Evolutionary conservation across 2,329 filamentous ascomycete species (phyloP), one percentile per base, ranked within the genome.

Genomic region (Davidsoniella eucalypti): DNA sequence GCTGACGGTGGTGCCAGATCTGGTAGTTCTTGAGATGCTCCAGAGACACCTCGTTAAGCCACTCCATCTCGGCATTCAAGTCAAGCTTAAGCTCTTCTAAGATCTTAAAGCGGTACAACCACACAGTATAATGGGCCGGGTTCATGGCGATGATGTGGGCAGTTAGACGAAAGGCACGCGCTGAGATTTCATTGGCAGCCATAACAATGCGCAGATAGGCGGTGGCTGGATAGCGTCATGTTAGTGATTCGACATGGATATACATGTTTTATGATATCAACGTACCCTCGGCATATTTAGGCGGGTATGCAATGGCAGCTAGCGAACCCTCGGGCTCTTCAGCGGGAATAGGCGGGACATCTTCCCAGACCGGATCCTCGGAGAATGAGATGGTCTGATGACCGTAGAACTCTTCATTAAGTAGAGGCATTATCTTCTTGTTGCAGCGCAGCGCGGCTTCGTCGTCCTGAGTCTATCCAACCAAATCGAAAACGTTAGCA

Each of bases 101-200:
- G 49, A 82, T 84, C 60, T 82, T 78, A 57, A 88, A 87, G 54
- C 92, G 84, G 70, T 94, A 98, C 18, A 96, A 78, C 92, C 92
- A 98, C 54, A 96, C 90, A 14, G 92, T 98, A 68, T 98, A 98
- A 69, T 98, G 92, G 1, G 92, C 88, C 14, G 92, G 85, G 65
- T 98, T 98, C 75, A 95, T 80, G 54, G 72, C 71, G 61, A 98
- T 96, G 61, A 98, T 80, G 64, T 90, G 80, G 61, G 87, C 82
- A 4, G 92, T 98, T 55, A 98, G 76, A 29, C 71, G 74, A 41
- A 98, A 73, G 36, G 80, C 84, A 44, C 92, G 76, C 18, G 81
- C 74, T 21, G 84, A 87, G 69, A 82, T 75, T 65, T 98, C 92
- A 61, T 93, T 83, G 44, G 70, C 72, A 12, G 85, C 84, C 90